Percentiles rank a stretch among this genome's conserved stretches.
Conservation (phyloP, 345 rosid species). For the Syzygium oleosum region DNA sequence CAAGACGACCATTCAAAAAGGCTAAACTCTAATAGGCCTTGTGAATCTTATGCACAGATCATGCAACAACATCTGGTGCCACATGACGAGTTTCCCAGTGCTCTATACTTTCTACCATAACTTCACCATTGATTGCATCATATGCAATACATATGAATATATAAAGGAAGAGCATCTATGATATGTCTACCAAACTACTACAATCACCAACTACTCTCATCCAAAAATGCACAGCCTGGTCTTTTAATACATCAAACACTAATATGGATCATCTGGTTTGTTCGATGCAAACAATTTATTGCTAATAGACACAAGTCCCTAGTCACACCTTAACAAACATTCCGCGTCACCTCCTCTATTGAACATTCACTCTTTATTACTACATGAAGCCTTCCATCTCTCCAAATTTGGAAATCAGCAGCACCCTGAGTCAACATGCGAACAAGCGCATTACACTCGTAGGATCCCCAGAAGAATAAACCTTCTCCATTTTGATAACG, state of each 20-base stretch:
- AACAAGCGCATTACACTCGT: neutral
- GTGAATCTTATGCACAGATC: neutral
- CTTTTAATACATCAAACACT: neutral
- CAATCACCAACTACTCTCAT: neutral
- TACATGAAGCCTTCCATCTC: neutral
- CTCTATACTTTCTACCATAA: neutral
- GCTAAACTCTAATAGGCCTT: neutral
- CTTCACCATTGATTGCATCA: neutral
- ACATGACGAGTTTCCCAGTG: neutral
- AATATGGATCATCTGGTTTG: neutral
- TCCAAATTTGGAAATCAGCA: neutral
- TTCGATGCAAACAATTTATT: neutral
- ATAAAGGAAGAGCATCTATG: neutral
- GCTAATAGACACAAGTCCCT: neutral
- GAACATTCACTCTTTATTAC: neutral
- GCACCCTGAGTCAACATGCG: neutral
- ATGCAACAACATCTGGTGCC: neutral
- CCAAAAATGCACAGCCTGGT: neutral
- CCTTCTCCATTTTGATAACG: neutral
- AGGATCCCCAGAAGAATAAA: neutral
- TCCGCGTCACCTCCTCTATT: neutral
- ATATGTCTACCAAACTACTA: neutral
- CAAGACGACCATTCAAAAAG: neutral
- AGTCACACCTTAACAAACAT: neutral
- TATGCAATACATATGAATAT: neutral